phyloP scores from a whole-genome alignment of 805 yeast genomes.

The Cyberlindnera sargentensis region DNA sequence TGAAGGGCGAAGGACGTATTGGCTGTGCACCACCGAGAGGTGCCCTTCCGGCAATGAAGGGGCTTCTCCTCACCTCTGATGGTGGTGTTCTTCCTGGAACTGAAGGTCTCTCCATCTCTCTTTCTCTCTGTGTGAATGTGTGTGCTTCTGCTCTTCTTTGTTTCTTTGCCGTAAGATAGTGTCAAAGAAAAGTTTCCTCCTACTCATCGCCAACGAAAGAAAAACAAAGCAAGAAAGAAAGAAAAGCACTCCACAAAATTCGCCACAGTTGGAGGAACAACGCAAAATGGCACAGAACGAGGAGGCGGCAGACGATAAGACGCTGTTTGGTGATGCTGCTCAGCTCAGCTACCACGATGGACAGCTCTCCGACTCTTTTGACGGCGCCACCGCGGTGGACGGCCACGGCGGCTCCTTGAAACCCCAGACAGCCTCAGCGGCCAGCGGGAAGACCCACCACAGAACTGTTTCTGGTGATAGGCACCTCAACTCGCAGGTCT shows the following conservation, averaged over 20 bases:
- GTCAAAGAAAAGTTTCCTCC: background rate
- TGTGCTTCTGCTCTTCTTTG: background rate
- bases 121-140: background rate
- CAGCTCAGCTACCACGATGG: conserved; percentile 22
- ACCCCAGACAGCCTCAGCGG: background rate
- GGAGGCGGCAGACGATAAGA: conserved; percentile 3
- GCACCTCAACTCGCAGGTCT: conserved; percentile 47
- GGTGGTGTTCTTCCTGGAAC: background rate
- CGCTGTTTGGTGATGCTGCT: conserved; percentile 16
- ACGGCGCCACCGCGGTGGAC: conserved; percentile 22
- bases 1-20: background rate
- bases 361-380: conserved; percentile 5
- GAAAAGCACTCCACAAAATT: too few relatives aligned
- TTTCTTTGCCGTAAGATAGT: background rate
- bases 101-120: background rate
- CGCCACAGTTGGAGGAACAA: too few relatives aligned
- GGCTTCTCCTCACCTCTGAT: background rate
- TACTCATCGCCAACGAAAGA: background rate
- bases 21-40: background rate
- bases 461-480: conserved; percentile 25
- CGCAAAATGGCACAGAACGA: background rate
- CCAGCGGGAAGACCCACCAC: conserved; percentile 5
- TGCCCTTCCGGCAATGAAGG: conserved; percentile 2
- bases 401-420: conserved; percentile 7
- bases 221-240: background rate